Percentiles rank a stretch among this genome's conserved stretches.
These are phyloP conservation scores for Rhizoclosmatium sp. DNA, from an alignment of 192 early-diverging fungal genomes.

Conservation along the genomic window DNA sequence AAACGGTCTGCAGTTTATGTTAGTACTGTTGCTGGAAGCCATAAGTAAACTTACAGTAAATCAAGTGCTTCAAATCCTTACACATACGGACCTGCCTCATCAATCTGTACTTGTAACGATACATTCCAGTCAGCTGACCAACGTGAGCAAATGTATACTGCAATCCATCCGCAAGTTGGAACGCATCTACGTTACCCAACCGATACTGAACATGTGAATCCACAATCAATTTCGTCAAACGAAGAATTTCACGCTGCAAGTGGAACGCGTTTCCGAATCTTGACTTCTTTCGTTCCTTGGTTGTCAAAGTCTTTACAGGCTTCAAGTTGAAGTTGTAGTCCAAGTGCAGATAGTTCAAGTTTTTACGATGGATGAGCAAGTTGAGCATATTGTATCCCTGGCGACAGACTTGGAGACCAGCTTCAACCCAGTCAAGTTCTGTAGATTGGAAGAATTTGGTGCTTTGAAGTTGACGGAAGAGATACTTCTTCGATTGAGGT, in stretches of 20 bases:
- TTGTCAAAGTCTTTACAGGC: conserved; percentile 98
- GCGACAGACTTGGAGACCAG: conserved; percentile 95
- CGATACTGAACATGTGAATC: conserved; percentile 99
- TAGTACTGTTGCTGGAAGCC: not conserved
- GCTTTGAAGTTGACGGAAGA: conserved; percentile 92
- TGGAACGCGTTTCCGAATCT: conserved; percentile 99
- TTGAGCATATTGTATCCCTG: conserved; percentile 99
- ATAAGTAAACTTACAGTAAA: conserved; percentile 67
- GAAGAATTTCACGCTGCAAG: conserved; percentile 93
- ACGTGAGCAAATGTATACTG: conserved; percentile 99
- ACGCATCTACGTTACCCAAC: conserved; percentile 97
- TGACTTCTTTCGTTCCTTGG: conserved; percentile 99
- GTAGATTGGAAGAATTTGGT: conserved; percentile 99
- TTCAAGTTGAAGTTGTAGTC: conserved; percentile 99
- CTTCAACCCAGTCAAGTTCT: conserved; percentile 99
- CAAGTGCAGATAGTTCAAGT: conserved; percentile 96
- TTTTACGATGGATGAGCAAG: conserved; percentile 97
- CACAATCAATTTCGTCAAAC: conserved; percentile 95
- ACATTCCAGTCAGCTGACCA: conserved; percentile 99
- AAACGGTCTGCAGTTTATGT: conserved; percentile 60
- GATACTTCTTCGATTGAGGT: conserved; percentile 89
- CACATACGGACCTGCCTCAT: conserved; percentile 98
- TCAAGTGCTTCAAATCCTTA: conserved; percentile 95
- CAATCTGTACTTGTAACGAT: conserved; percentile 97
- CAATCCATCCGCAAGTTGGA: conserved; percentile 98